Evolutionary conservation across 495 filamentous ascomycete genomes (phyloP).

Genomic region (Aspergillus leporis): DNA sequence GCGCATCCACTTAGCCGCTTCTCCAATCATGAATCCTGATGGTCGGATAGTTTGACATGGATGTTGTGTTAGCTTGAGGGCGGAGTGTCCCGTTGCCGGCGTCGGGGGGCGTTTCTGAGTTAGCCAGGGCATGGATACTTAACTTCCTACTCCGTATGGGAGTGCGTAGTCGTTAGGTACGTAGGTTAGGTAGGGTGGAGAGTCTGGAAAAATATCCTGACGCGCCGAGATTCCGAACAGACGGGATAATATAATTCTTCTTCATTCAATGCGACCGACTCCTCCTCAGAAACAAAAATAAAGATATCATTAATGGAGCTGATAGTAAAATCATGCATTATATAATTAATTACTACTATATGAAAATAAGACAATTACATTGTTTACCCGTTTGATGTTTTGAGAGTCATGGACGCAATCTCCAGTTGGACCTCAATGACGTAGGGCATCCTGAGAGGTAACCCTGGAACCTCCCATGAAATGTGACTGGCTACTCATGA

Average conservation of each 20-base stretch:
- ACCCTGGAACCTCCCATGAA: not conserved
- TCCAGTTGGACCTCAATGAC: constrained; percentile 16
- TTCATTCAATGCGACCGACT: no score
- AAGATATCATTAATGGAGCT: no score
- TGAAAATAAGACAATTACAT: not conserved
- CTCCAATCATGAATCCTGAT: not conserved
- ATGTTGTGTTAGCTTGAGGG: not conserved
- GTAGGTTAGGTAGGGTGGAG: not conserved
- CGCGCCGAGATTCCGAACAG: not conserved
- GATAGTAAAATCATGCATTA: no score
- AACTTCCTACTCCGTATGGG: no score
- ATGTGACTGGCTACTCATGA: not conserved
- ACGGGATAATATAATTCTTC: not conserved
- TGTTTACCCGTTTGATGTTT: not conserved
- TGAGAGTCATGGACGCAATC: not conserved
- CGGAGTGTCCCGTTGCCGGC: not conserved
- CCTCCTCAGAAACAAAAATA: no score
- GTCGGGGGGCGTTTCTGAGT: not conserved
- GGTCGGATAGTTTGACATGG: not conserved
- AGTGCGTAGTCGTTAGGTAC: not conserved
- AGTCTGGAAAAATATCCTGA: not conserved
- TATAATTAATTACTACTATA: no score
- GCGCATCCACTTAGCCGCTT: not conserved
- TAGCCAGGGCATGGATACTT: not conserved
- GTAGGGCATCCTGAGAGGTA: not conserved